Evolutionary conservation across 1,139 yeast species (phyloP).

Genomic region (Suhomyces wounanorum): DNA sequence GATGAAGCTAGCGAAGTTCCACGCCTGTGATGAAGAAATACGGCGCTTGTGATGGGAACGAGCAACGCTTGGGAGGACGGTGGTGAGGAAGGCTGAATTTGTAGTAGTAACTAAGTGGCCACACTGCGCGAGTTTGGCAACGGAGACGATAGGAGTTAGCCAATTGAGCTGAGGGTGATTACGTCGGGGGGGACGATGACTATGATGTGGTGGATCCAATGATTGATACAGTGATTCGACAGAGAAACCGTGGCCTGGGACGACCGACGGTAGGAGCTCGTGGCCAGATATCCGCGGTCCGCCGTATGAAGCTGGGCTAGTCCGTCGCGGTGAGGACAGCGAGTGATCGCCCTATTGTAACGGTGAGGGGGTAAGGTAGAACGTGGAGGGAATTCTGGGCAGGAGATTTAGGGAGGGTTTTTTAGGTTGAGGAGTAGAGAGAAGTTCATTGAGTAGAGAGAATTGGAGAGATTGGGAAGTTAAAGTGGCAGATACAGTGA

Average conservation of each 20-base stretch:
- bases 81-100: neutral
- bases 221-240: neutral
- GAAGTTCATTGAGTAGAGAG: neutral
- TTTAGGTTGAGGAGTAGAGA: too few relatives aligned
- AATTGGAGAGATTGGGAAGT: neutral
- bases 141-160: neutral
- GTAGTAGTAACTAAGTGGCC: neutral
- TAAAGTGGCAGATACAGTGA: too few relatives aligned
- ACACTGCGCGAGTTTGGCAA: neutral
- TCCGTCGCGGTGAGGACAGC: neutral
- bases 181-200: neutral
- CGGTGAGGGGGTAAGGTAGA: neutral
- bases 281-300: neutral
- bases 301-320: neutral
- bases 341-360: too few relatives aligned
- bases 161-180: neutral
- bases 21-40: neutral
- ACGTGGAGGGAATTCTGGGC: neutral
- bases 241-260: neutral
- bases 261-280: neutral
- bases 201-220: neutral
- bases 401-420: neutral
- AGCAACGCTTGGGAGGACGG: neutral
- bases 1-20: neutral
- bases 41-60: neutral